Evolutionary conservation across 2,329 filamentous ascomycete genomes (phyloP).

Genomic region (Xylariaceae sp.): DNA sequence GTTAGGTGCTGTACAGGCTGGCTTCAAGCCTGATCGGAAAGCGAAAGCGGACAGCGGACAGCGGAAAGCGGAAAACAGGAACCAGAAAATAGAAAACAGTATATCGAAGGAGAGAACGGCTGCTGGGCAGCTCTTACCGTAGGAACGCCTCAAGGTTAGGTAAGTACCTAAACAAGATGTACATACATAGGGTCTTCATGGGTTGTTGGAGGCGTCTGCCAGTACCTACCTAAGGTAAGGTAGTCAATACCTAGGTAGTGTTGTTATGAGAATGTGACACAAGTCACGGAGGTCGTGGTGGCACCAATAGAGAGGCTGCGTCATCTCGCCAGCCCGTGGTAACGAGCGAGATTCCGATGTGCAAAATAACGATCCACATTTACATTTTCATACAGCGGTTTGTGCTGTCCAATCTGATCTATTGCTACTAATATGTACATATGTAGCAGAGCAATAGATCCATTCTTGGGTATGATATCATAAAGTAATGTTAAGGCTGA

Average conservation of each 20-base stretch:
- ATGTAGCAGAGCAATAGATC: not conserved
- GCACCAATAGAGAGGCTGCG: conserved; percentile 20
- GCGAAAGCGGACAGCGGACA: no score
- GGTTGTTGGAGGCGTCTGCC: not conserved
- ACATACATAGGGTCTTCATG: no score
- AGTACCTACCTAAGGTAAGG: not conserved
- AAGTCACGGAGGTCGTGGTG: conserved; percentile 24
- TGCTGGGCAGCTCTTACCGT: not conserved
- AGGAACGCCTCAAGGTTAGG: no score
- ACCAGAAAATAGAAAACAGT: not conserved
- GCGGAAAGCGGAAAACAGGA: no score
- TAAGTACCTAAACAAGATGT: no score
- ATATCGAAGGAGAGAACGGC: not conserved
- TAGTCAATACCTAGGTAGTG: no score
- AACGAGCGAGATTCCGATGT: conserved; percentile 36
- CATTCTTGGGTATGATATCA: not conserved
- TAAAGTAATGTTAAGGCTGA: not conserved
- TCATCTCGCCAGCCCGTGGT: conserved; percentile 32
- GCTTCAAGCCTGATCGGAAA: conserved; percentile 21
- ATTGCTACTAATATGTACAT: not conserved
- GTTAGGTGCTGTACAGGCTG: no score
- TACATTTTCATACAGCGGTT: conserved; percentile 25
- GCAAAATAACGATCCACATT: conserved; percentile 36
- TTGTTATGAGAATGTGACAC: conserved; percentile 31
- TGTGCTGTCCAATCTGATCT: not conserved